A percentile compares a stretch with the other conserved stretches of the same genome.
Evolutionary conservation across 2,329 filamentous ascomycete species (phyloP).

Genomic region (Trichoderma brevicompactum): DNA sequence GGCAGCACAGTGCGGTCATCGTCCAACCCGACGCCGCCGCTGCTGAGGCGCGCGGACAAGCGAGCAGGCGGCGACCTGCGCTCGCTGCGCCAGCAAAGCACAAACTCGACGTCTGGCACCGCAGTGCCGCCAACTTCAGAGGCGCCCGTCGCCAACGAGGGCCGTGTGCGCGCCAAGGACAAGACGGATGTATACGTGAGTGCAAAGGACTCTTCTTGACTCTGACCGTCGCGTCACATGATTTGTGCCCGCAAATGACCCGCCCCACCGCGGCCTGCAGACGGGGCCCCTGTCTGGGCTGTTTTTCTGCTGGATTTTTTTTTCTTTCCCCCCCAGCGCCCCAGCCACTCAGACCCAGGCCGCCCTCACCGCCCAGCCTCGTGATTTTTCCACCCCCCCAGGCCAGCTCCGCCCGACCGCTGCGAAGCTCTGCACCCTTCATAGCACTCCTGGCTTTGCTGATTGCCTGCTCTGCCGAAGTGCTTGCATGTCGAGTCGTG

Average conservation of each 20-base stretch:
- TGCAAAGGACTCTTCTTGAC: conserved; percentile 47
- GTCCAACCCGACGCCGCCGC: conserved; percentile 57
- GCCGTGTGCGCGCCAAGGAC: conserved; percentile 79
- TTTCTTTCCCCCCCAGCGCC: not conserved
- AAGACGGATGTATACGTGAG: conserved; percentile 96
- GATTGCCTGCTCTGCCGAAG: conserved; percentile 25
- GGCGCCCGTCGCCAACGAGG: conserved; percentile 82
- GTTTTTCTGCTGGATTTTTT: not conserved
- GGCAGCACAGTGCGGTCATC: conserved; percentile 42
- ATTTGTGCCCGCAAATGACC: conserved; percentile 27
- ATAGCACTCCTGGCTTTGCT: conserved; percentile 19
- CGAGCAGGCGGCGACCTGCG: conserved; percentile 75
- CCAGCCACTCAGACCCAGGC: conserved; percentile 13
- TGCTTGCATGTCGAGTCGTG: conserved; percentile 25
- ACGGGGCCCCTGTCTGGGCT: not conserved
- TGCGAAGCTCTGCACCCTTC: conserved; percentile 23
- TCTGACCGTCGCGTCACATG: conserved; percentile 25
- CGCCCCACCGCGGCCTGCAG: conserved; percentile 14
- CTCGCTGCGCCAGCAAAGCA: conserved; percentile 44
- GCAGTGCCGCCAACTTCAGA: conserved; percentile 29
- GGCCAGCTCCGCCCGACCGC: conserved; percentile 13
- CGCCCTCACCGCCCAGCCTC: conserved; percentile 28
- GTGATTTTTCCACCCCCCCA: conserved; percentile 25
- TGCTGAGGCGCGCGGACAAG: conserved; percentile 72
- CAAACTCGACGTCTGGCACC: not conserved